Evolutionary conservation across 495 filamentous ascomycete genomes (phyloP).

Genomic region (Achaetomiella virescens): DNA sequence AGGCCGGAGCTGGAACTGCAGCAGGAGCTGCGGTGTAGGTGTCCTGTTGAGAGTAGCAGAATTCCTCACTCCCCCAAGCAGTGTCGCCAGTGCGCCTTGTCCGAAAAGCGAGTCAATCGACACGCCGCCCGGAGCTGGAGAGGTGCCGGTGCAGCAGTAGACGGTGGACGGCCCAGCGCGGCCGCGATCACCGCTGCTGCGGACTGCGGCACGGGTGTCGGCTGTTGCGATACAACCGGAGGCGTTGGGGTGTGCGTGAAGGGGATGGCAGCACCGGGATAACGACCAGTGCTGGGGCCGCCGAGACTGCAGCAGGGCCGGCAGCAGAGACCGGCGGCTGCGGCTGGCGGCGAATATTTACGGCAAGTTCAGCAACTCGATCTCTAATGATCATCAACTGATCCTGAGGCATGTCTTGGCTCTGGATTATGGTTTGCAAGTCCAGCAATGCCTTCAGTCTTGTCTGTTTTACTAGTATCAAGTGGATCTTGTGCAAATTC

Average conservation of each 20-base stretch:
- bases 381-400: conserved; percentile 74
- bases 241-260: conserved; percentile 25
- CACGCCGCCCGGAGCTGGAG: conserved; percentile 26
- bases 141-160: conserved; percentile 27
- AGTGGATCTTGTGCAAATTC: conserved; percentile 66
- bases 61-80: conserved; percentile 37
- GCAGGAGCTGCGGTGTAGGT: conserved; percentile 32
- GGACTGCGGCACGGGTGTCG: conserved; percentile 22
- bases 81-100: conserved; percentile 45
- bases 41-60: conserved; percentile 39
- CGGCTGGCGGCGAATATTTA: conserved; percentile 39
- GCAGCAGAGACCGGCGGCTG: conserved; percentile 27
- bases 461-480: conserved; percentile 65
- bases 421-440: conserved; percentile 73
- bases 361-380: conserved; percentile 66
- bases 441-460: conserved; percentile 81
- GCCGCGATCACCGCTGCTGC: conserved; percentile 20
- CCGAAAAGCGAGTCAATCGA: conserved; percentile 49
- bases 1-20: background rate
- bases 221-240: conserved; percentile 21
- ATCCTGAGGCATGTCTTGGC: conserved; percentile 69
- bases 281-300: conserved; percentile 17
- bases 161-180: conserved; percentile 18
- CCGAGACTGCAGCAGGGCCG: background rate
- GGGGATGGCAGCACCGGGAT: conserved; percentile 3